Conservation (phyloP, 1,284 basidiomycete genomes). For the Boletus smithii region DNA sequence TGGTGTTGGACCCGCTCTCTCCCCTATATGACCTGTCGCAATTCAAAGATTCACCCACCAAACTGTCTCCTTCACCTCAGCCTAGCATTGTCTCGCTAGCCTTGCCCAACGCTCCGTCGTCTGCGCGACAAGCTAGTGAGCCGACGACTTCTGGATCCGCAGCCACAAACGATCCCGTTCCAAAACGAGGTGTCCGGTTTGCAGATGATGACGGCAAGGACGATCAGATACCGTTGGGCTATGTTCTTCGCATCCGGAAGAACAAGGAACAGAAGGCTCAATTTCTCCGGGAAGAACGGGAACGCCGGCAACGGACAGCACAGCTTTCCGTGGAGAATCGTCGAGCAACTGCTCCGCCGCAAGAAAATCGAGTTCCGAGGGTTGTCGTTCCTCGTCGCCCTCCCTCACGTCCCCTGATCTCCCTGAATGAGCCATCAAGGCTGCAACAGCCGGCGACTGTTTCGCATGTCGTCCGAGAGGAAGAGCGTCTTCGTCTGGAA, state of each 20-base stretch:
- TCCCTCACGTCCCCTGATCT: conserved; percentile 20
- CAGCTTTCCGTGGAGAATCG: conserved; percentile 35
- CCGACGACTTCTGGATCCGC: conserved; percentile 17
- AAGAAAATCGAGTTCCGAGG: conserved; percentile 15
- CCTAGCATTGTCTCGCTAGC: not conserved
- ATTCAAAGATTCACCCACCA: not conserved
- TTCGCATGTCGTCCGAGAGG: conserved; percentile 32
- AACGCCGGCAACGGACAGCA: conserved; percentile 44
- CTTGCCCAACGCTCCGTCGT: not conserved
- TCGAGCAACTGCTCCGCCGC: conserved; percentile 22
- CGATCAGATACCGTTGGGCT: conserved; percentile 62
- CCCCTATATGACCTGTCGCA: conserved; percentile 2
- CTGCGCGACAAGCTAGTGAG: conserved; percentile 2
- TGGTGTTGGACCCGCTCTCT: conserved; percentile 1
- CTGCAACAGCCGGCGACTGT: conserved; percentile 3
- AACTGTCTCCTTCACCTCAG: conserved; percentile 2
- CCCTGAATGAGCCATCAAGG: conserved; percentile 15
- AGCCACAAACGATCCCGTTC: conserved; percentile 19
- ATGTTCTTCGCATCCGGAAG: conserved; percentile 65
- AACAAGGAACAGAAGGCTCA: conserved; percentile 67
- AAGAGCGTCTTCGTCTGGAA: conserved; percentile 50
- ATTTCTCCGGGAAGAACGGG: conserved; percentile 60
- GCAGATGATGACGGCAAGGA: conserved; percentile 60
- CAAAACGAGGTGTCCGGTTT: conserved; percentile 66
- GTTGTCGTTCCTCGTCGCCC: conserved; percentile 15